A percentile compares a stretch with the other conserved stretches of the same genome.
phyloP scores from a whole-genome alignment of 441 rosid genomes.

The Euphorbia corollata region DNA sequence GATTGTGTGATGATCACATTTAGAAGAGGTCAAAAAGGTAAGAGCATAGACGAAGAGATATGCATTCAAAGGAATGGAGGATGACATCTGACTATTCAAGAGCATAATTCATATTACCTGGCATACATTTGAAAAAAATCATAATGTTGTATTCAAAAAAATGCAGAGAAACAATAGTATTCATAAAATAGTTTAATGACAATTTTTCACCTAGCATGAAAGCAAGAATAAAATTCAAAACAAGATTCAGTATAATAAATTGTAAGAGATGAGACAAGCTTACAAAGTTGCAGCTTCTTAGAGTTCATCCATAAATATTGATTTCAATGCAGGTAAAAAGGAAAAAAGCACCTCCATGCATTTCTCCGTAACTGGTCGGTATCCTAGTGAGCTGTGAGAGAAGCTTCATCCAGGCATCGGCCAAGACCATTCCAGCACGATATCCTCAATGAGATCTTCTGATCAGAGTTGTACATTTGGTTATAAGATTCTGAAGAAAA shows the following conservation, averaged over 20 bases:
- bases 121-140: background rate
- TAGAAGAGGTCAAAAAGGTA: no score
- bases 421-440: conserved; percentile 78
- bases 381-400: conserved; percentile 46
- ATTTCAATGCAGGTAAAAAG: conserved; percentile 46
- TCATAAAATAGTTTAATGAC: no score
- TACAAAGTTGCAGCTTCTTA: no score
- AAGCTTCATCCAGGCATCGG: conserved; percentile 64
- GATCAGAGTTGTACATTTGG: conserved; percentile 34
- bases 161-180: background rate
- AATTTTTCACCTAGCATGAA: background rate
- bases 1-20: no score
- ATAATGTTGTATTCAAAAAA: background rate
- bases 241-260: background rate
- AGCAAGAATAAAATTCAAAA: no score
- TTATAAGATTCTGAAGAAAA: conserved; percentile 37
- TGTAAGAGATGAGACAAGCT: background rate
- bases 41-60: no score
- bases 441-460: conserved; percentile 46
- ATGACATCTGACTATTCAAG: no score
- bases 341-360: conserved; percentile 65
- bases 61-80: no score
- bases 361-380: conserved; percentile 45
- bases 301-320: conserved; percentile 5
- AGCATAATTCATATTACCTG: no score